phyloP scores from a whole-genome alignment of 441 rosid genomes.

The Isatis lusitanica region DNA sequence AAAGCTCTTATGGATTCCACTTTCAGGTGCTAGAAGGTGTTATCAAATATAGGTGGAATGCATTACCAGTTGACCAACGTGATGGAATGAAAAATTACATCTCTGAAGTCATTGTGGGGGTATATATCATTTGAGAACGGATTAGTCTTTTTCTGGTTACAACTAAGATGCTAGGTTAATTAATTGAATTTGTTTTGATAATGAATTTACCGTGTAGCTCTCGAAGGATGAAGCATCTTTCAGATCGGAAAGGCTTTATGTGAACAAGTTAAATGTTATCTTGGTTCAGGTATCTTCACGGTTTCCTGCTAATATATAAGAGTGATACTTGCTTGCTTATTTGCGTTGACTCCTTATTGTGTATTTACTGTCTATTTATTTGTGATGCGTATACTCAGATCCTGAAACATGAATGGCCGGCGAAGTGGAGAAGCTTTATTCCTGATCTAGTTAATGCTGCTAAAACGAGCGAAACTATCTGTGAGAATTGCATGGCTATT shows the following conservation, averaged over 20 bases:
- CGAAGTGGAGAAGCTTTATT: conserved; percentile 95
- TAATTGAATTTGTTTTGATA: not conserved
- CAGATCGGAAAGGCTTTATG: conserved; percentile 85
- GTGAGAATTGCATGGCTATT: conserved; percentile 99
- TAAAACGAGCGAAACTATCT: conserved; percentile 97
- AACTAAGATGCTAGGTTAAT: not conserved
- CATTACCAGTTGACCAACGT: conserved; percentile 92
- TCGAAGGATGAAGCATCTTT: conserved; percentile 89
- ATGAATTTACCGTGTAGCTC: conserved; percentile 53
- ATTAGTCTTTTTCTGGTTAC: not conserved
- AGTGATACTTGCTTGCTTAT: not conserved
- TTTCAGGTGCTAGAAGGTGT: conserved; percentile 96
- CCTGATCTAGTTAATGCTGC: conserved; percentile 99
- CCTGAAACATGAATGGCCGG: conserved; percentile 99
- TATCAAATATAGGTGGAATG: conserved; percentile 99
- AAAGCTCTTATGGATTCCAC: not conserved
- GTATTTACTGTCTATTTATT: not conserved
- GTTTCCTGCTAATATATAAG: not conserved
- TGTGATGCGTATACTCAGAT: conserved; percentile 51
- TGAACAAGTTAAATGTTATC: conserved; percentile 92
- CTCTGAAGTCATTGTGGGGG: conserved; percentile 99
- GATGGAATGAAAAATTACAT: conserved; percentile 99
- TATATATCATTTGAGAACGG: conserved; percentile 27
- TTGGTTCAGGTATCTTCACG: conserved; percentile 79
- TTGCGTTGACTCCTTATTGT: not conserved